Evolutionary conservation across 2,329 filamentous ascomycete species (phyloP).

Genomic region (Diaporthe batatas): DNA sequence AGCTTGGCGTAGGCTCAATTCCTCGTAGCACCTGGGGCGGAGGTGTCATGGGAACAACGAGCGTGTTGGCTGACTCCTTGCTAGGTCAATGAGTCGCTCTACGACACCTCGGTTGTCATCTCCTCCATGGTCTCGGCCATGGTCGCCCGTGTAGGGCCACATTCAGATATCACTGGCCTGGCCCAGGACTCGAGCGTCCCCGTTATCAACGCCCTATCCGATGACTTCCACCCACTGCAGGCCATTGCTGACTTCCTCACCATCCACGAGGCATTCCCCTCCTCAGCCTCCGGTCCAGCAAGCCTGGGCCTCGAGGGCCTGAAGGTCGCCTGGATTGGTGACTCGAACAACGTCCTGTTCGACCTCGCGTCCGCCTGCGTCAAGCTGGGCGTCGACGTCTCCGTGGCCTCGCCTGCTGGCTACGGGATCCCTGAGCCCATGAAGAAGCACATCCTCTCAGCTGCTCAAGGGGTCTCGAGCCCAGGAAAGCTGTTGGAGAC

Average conservation of each 20-base stretch:
- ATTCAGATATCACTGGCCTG: conserved; percentile 79
- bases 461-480: conserved; percentile 67
- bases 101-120: conserved; percentile 91
- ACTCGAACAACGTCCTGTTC: conserved; percentile 97
- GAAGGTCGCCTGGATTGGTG: conserved; percentile 96
- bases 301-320: conserved; percentile 80
- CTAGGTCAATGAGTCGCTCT: conserved; percentile 91
- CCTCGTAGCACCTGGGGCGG: not conserved
- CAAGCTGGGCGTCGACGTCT: conserved; percentile 88
- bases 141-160: conserved; percentile 82
- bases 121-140: conserved; percentile 93
- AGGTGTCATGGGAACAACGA: not conserved
- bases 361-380: conserved; percentile 89
- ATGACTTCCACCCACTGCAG: conserved; percentile 94
- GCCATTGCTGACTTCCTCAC: conserved; percentile 95
- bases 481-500: conserved; percentile 81
- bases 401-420: conserved; percentile 87
- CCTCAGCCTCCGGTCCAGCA: conserved; percentile 50
- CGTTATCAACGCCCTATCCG: conserved; percentile 89
- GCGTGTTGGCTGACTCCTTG: not conserved
- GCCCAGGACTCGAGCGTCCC: conserved; percentile 82
- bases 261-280: conserved; percentile 81
- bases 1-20: conserved; percentile 78
- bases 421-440: conserved; percentile 86
- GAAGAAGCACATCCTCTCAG: conserved; percentile 76